phyloP scores from a whole-genome alignment of 2,329 filamentous ascomycete genomes.

The Nigrospora osmanthi region DNA sequence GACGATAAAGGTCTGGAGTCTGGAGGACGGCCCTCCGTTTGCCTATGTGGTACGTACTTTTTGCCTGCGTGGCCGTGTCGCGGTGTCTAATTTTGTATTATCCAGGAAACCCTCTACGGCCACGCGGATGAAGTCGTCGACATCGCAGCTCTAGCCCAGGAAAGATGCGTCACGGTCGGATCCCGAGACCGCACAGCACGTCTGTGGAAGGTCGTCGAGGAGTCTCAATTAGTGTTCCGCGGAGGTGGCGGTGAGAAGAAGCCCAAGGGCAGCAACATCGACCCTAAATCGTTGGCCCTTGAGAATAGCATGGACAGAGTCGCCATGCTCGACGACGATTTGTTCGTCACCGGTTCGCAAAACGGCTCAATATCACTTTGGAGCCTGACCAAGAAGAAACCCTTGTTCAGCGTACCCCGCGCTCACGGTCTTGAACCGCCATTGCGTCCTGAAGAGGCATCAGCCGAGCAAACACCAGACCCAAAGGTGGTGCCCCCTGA shows the following conservation, averaged over 20 bases:
- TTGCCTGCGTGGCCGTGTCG: neutral
- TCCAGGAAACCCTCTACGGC: conserved; percentile 78
- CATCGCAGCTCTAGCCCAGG: conserved; percentile 73
- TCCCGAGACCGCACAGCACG: conserved; percentile 85
- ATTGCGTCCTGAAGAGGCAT: conserved; percentile 59
- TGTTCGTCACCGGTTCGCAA: conserved; percentile 89
- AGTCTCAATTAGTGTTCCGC: conserved; percentile 90
- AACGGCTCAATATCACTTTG: conserved; percentile 64
- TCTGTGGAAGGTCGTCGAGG: conserved; percentile 93
- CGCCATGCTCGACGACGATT: conserved; percentile 79
- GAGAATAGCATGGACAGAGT: conserved; percentile 89
- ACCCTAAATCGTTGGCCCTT: conserved; percentile 47
- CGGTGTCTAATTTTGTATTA: neutral
- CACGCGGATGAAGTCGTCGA: conserved; percentile 88
- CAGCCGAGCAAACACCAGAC: conserved; percentile 61
- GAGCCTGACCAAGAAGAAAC: conserved; percentile 92
- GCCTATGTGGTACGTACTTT: conserved; percentile 1
- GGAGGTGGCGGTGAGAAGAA: conserved; percentile 58
- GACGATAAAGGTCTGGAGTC: conserved; percentile 90
- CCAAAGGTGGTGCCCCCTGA: conserved; percentile 52
- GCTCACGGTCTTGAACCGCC: conserved; percentile 81
- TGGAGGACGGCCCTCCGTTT: conserved; percentile 86
- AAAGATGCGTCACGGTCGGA: conserved; percentile 86
- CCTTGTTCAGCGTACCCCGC: conserved; percentile 68
- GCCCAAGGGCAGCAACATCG: conserved; percentile 26